These are phyloP conservation scores for Marchantia paleacea DNA, from an alignment of 225 moss, liverwort and hornwort genomes.

Conservation along the genomic window DNA sequence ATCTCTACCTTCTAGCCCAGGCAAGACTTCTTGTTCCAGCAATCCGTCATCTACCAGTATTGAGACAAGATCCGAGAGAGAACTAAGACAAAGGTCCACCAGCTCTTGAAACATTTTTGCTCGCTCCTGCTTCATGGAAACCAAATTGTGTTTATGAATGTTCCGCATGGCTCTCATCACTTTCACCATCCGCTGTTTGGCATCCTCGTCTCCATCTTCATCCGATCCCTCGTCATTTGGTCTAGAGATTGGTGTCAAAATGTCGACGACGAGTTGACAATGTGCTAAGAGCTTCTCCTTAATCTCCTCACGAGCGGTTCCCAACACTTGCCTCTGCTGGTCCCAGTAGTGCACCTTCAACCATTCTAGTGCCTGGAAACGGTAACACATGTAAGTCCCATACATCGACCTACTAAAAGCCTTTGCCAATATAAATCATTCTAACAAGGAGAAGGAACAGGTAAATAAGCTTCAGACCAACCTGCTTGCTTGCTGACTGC, in stretches of 20 bases:
- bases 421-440: not conserved
- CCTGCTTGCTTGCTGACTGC: conserved; percentile 83
- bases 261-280: conserved; percentile 58
- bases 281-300: conserved; percentile 71
- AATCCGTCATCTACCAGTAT: conserved; percentile 62
- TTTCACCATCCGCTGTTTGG: not conserved
- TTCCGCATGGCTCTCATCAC: not conserved
- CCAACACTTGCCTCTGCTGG: conserved; percentile 62
- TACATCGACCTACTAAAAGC: not conserved
- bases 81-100: conserved; percentile 60
- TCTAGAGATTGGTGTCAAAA: conserved; percentile 35
- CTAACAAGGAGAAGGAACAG: not conserved
- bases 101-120: conserved; percentile 54
- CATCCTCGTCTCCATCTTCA: conserved; percentile 28
- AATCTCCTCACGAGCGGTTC: conserved; percentile 49
- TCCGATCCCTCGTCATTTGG: conserved; percentile 9
- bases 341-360: conserved; percentile 84
- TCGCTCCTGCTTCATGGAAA: conserved; percentile 53
- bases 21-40: conserved; percentile 53
- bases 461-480: conserved; percentile 14
- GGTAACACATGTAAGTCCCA: not conserved
- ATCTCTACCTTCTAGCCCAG: conserved; percentile 7
- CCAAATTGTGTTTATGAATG: conserved; percentile 8
- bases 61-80: conserved; percentile 59
- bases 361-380: conserved; percentile 75